Conservation (phyloP, 495 filamentous ascomycete species). For the Chaetomidium leptoderma region DNA sequence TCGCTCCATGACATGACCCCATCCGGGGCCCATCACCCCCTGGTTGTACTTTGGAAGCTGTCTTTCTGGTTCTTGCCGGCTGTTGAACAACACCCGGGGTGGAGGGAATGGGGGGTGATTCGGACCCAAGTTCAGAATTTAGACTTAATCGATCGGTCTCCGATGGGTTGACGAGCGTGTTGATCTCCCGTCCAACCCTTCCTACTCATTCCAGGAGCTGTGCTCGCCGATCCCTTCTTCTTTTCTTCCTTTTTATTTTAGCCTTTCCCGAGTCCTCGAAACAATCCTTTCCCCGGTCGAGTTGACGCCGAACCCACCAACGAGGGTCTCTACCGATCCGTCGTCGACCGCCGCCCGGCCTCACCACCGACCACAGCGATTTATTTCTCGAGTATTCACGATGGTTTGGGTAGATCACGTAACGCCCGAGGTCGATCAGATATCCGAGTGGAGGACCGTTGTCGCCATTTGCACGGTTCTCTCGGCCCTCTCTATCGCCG, state of each 20-base stretch:
- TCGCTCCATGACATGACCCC: no score
- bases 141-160: constrained; percentile 7
- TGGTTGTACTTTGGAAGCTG: neutral
- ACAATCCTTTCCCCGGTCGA: neutral
- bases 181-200: constrained; percentile 19
- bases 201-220: constrained; percentile 12
- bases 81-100: neutral
- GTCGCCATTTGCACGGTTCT: constrained; percentile 25
- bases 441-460: constrained; percentile 29
- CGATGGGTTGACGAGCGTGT: neutral
- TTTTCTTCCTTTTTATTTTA: neutral
- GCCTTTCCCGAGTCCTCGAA: neutral
- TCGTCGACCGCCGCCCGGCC: no score
- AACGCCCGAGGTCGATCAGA: constrained; percentile 24
- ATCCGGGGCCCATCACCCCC: neutral
- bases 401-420: constrained; percentile 34
- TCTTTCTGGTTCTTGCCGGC: neutral
- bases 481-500: constrained; percentile 18
- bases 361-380: neutral
- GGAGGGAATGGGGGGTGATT: neutral
- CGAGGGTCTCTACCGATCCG: no score
- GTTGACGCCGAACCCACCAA: neutral
- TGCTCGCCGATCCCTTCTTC: constrained; percentile 15
- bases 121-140: neutral
- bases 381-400: neutral